Conservation (phyloP, 2,329 filamentous ascomycete species). For the Ophiosphaerella herpotricha region DNA sequence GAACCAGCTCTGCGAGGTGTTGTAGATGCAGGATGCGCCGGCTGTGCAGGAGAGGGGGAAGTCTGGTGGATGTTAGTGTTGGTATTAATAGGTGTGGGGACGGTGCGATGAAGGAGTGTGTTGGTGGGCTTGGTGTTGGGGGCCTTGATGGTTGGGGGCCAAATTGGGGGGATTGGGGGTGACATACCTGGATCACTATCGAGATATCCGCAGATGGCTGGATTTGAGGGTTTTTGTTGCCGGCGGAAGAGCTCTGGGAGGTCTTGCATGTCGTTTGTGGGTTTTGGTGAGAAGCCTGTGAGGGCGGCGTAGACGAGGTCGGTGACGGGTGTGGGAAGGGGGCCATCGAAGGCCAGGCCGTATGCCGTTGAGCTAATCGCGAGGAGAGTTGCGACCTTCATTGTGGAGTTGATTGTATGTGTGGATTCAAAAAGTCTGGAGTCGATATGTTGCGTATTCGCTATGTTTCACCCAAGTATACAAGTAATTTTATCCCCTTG, state of each 20-base stretch:
- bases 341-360: conserved; percentile 11
- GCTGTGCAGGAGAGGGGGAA: conserved; percentile 14
- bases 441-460: not conserved
- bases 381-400: conserved; percentile 9
- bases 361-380: conserved; percentile 7
- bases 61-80: conserved; percentile 2
- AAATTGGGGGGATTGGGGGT: not conserved
- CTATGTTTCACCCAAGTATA: not conserved
- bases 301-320: conserved; percentile 7
- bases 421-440: not conserved
- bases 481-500: not conserved
- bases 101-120: not conserved
- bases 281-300: conserved; percentile 14
- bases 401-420: not conserved
- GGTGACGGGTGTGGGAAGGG: conserved; percentile 7
- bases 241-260: conserved; percentile 17
- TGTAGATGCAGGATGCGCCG: conserved; percentile 14
- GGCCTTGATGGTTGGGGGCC: not conserved
- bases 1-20: conserved; percentile 17
- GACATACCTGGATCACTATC: conserved; percentile 14
- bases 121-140: not conserved
- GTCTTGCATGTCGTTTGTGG: conserved; percentile 7
- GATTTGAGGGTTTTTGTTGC: conserved; percentile 8
- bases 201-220: conserved; percentile 18
- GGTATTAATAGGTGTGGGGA: not conserved